These are phyloP conservation scores for Pyrenopolyporus hunteri DNA, from an alignment of 495 filamentous ascomycete genomes.

Conservation along the genomic window DNA sequence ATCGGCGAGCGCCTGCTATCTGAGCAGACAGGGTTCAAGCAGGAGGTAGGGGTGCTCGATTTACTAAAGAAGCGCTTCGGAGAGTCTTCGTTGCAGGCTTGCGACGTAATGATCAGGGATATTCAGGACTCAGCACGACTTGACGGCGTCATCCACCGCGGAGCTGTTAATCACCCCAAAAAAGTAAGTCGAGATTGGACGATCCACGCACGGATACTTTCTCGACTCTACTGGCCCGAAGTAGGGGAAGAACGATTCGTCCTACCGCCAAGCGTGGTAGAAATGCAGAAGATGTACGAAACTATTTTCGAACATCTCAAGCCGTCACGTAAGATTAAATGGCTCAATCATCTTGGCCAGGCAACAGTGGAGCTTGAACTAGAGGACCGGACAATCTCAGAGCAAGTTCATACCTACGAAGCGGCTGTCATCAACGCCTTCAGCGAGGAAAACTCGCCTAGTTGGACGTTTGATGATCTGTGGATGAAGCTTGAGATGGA, in stretches of 20 bases:
- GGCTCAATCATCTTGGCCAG: constrained; percentile 81
- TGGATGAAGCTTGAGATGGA: constrained; percentile 74
- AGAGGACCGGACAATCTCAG: constrained; percentile 72
- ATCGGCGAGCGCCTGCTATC: constrained; percentile 81
- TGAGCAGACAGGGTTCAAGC: constrained; percentile 71
- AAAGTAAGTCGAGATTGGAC: constrained; percentile 43
- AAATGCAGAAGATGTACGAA: constrained; percentile 73
- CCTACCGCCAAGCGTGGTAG: constrained; percentile 66
- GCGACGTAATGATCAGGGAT: constrained; percentile 96
- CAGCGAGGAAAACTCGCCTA: constrained; percentile 56
- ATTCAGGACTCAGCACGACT: constrained; percentile 83
- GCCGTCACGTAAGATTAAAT: constrained; percentile 81
- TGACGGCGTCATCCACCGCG: constrained; percentile 65
- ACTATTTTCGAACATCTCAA: constrained; percentile 80
- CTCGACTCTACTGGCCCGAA: constrained; percentile 91
- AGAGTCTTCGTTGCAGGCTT: constrained; percentile 81
- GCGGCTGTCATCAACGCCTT: constrained; percentile 92
- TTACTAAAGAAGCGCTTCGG: constrained; percentile 89
- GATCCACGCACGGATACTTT: constrained; percentile 83
- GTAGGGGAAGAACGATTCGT: constrained; percentile 78
- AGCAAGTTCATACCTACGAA: constrained; percentile 84
- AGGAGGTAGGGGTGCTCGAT: constrained; percentile 78
- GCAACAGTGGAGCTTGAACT: constrained; percentile 83
- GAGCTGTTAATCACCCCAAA: constrained; percentile 41
- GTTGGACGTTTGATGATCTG: constrained; percentile 67